These are phyloP conservation scores for Saturnispora quitensis DNA, from an alignment of 805 yeast species.

Conservation along the genomic window DNA sequence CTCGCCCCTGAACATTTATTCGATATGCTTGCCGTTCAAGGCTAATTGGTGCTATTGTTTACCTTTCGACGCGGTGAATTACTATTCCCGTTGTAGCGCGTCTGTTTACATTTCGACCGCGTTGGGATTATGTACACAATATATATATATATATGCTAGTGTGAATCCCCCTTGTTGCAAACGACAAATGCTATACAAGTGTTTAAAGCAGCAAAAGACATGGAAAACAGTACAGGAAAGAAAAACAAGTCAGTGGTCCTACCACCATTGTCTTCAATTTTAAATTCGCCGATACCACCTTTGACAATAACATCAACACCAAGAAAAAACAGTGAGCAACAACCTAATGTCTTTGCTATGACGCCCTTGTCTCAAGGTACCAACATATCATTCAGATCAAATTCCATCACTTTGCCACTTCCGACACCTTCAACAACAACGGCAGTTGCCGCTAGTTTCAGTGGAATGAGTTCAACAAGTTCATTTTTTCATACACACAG, in stretches of 20 bases:
- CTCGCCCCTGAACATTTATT: neutral
- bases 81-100: neutral
- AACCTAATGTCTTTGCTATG: neutral
- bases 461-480: neutral
- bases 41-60: neutral
- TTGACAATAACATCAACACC: constrained; percentile 4
- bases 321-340: neutral
- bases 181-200: neutral
- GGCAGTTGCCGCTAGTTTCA: neutral
- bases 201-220: neutral
- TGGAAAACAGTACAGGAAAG: neutral
- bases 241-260: neutral
- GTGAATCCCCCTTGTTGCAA: neutral
- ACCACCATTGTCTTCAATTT: constrained; percentile 9
- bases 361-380: neutral
- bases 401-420: constrained; percentile 2
- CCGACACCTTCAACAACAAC: neutral
- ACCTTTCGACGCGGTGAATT: constrained; percentile 3
- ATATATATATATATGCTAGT: neutral
- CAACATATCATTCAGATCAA: neutral
- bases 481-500: neutral
- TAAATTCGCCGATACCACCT: constrained; percentile 5
- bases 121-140: neutral
- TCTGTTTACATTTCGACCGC: constrained; percentile 6
- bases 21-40: neutral